Percentiles rank a stretch among this genome's conserved stretches.
Conservation (phyloP, 176 grass and related monocot species). For the Avena atlantica region DNA sequence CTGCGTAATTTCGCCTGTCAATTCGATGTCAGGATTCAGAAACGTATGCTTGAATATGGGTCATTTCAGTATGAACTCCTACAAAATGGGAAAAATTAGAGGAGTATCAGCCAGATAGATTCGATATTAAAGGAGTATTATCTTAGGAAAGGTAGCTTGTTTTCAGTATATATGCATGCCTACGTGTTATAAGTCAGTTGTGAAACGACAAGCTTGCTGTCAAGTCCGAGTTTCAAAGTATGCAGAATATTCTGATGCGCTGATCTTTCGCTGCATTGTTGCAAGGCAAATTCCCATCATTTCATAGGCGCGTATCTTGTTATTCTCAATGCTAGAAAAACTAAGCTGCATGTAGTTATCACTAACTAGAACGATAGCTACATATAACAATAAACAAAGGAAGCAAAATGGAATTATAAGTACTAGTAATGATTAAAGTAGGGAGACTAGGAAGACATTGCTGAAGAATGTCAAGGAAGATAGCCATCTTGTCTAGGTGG, state of each 20-base stretch:
- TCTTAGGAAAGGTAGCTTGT: neutral
- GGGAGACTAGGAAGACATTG: neutral
- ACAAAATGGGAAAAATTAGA: neutral
- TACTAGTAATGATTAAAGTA: neutral
- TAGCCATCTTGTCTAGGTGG: neutral
- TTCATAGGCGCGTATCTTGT: neutral
- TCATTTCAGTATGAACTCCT: neutral
- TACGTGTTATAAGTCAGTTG: neutral
- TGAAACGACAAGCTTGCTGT: constrained; percentile 35
- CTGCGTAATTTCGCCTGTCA: neutral
- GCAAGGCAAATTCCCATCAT: neutral
- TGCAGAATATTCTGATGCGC: constrained; percentile 34
- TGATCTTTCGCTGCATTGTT: constrained; percentile 30
- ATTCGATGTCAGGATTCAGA: neutral
- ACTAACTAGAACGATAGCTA: constrained; percentile 15
- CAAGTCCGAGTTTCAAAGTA: constrained; percentile 25
- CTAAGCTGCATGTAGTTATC: neutral
- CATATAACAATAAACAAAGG: constrained; percentile 29
- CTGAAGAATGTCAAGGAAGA: constrained; percentile 35
- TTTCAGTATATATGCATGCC: neutral
- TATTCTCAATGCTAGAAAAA: constrained; percentile 12
- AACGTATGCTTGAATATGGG: neutral
- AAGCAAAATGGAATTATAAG: neutral
- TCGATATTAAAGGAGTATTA: neutral
- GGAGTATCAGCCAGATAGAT: constrained; percentile 25